Evolutionary conservation across 495 filamentous ascomycete species (phyloP), one percentile per base, ranked within the genome.

Genomic region (Sordaria brevicollis): DNA sequence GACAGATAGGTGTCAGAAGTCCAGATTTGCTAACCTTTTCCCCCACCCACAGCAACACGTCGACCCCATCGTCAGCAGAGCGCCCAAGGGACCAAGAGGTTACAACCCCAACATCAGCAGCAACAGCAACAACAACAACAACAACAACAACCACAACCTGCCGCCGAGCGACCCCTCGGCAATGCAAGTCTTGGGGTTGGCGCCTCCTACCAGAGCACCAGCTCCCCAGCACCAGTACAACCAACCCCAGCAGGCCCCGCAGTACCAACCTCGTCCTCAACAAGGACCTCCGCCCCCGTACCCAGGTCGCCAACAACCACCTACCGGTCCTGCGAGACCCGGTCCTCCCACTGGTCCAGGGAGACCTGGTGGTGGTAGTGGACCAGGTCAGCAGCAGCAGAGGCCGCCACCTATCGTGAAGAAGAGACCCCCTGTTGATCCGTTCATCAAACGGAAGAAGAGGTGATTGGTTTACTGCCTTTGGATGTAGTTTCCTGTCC

Each of bases 381-480:
- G 43, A 65, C 3, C 6, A 17, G 17, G 35, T 66, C n/a, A 15
- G 13, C 13, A 57, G 8, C 4, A 35, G 4, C 29, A 17, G 8
- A 62, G 66, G 62, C 19, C 10, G 13, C 76, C 77, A 9, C 65
- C 73, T 38, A 71, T 75, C 17, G 74, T 79, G 17, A 74, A 71
- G 8, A 81, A 77, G 67, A 80, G 76, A 66, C 68, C 74, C 39
- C 34, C 77, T 21, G 75, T 75, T 0, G 81, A 84, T 73, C 82
- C 81, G 41, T 83, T 84, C 62, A 83, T 84, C 65, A 76, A 73
- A 62, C 75, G 81, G 67, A 82, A 83, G 74, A 76, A 76, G 68
- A 74, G 74, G 69, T 71, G 62, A 68, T 68, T 57, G 49, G 11
- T 21, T 29, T 11, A 29, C 21, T 57, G 5, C 10, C 10, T 38